Evolutionary conservation across 257 asterid genomes (phyloP).

Genomic region (Solanum habrochaites): DNA sequence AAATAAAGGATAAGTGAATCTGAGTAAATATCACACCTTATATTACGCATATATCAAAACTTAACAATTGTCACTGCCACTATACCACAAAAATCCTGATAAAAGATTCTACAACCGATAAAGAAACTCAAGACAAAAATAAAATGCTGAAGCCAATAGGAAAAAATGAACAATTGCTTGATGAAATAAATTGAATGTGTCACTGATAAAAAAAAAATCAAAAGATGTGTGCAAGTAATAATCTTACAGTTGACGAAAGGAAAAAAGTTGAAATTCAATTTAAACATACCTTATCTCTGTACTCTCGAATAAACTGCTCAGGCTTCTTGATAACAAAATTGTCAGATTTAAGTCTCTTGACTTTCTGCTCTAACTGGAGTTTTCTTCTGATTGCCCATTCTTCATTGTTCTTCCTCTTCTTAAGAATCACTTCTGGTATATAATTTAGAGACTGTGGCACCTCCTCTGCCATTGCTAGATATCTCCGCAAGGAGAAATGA

Average conservation of each 20-base stretch:
- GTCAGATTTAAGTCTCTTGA: slow-evolving; percentile 38
- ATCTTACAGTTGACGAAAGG: background rate
- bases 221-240: background rate
- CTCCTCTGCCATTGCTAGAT: slow-evolving; percentile 41
- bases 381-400: slow-evolving; percentile 79
- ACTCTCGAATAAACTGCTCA: slow-evolving; percentile 72
- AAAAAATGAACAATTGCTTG: background rate
- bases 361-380: slow-evolving; percentile 55
- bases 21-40: background rate
- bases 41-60: background rate
- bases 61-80: background rate
- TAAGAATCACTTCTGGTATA: slow-evolving; percentile 70
- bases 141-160: background rate
- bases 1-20: background rate
- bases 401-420: slow-evolving; percentile 90
- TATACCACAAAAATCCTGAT: background rate
- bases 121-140: background rate
- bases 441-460: slow-evolving; percentile 38
- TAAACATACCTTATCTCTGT: slow-evolving; percentile 52
- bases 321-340: slow-evolving; percentile 60
- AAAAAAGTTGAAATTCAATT: background rate
- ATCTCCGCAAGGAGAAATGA: background rate
- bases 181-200: background rate
- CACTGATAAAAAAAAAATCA: background rate
- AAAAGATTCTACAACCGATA: background rate